Evolutionary conservation across 2,329 filamentous ascomycete genomes (phyloP).

Genomic region (Colletotrichum euphorbiae): DNA sequence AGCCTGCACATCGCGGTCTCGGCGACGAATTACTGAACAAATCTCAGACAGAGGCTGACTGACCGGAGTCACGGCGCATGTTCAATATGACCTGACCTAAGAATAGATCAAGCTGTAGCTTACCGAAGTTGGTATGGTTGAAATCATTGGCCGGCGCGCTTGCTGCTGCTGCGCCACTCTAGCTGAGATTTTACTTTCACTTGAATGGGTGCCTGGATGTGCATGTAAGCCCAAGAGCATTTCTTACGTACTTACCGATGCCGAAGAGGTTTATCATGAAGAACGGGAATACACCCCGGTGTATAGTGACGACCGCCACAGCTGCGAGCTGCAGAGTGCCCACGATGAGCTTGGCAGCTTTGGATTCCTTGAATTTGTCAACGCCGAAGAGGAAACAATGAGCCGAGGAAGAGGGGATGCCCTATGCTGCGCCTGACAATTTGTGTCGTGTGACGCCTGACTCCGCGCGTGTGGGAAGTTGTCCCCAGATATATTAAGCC

Average conservation of each 20-base stretch:
- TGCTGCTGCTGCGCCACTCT: conserved; percentile 27
- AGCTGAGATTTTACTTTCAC: neutral
- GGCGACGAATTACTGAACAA: neutral
- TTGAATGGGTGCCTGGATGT: neutral
- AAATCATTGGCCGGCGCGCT: neutral
- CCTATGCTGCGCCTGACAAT: too few relatives aligned
- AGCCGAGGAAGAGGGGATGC: too few relatives aligned
- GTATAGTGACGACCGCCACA: neutral
- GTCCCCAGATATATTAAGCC: too few relatives aligned
- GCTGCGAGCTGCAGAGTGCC: neutral
- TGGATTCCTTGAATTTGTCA: neutral
- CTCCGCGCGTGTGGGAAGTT: too few relatives aligned
- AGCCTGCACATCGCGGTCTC: neutral
- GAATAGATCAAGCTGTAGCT: conserved; percentile 8
- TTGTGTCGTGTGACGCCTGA: too few relatives aligned
- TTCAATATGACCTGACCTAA: conserved; percentile 11
- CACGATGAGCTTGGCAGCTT: neutral
- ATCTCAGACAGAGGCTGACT: neutral
- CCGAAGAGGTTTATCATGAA: neutral
- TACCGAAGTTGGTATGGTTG: neutral
- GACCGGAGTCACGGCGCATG: neutral
- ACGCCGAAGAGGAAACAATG: too few relatives aligned
- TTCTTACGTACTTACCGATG: neutral
- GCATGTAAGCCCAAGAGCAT: neutral
- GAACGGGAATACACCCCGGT: neutral